Percentiles rank a stretch among this genome's conserved stretches.
These are phyloP conservation scores for Gynochthodes officinalis DNA, from an alignment of 257 asterid species.

Conservation along the genomic window DNA sequence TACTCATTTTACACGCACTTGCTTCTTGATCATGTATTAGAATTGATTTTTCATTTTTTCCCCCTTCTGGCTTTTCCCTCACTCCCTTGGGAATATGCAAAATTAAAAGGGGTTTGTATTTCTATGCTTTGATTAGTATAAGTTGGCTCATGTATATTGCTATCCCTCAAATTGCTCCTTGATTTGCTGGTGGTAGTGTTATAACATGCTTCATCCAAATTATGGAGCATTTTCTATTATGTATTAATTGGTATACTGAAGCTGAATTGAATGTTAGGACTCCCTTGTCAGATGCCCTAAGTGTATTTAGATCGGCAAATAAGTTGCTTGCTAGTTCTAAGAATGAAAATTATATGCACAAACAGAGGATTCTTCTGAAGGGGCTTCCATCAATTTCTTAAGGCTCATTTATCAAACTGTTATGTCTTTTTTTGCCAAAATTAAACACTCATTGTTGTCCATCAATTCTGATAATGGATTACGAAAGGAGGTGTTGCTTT, in stretches of 20 bases:
- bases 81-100: neutral
- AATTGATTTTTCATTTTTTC: neutral
- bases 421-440: too few species aligned
- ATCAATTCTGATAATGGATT: too few species aligned
- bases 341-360: conserved; percentile 55
- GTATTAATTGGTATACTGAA: too few species aligned
- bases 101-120: neutral
- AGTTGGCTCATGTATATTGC: neutral
- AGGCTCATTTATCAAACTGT: conserved; percentile 47
- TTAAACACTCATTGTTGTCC: conserved; percentile 24
- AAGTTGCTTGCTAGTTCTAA: conserved; percentile 46
- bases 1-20: neutral
- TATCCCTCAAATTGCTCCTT: neutral
- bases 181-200: neutral
- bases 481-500: too few species aligned
- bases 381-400: conserved; percentile 60
- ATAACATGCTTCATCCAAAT: neutral
- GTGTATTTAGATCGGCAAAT: conserved; percentile 53
- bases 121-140: neutral
- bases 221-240: too few species aligned
- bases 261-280: too few species aligned
- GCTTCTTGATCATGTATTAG: too few species aligned
- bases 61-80: neutral
- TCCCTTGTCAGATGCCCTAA: conserved; percentile 36
- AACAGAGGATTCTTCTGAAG: conserved; percentile 73